Conservation (phyloP, 2,329 filamentous ascomycete genomes). For the Pleoardoris graminearum region DNA sequence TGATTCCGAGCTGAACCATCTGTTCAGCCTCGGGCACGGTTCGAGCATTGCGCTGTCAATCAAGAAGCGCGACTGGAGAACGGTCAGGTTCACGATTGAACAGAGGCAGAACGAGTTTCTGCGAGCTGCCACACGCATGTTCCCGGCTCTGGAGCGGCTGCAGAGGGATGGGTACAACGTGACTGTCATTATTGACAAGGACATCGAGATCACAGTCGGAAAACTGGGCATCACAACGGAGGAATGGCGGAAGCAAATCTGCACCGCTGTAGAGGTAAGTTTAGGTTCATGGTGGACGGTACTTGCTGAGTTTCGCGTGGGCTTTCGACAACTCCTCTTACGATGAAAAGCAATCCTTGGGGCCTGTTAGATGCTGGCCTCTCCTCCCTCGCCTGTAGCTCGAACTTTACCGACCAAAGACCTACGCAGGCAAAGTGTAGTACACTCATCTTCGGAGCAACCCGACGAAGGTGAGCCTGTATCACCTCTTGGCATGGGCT, state of each 20-base stretch:
- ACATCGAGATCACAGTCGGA: background rate
- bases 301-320: background rate
- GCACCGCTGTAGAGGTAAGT: background rate
- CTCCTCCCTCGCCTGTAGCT: too few species aligned
- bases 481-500: too few species aligned
- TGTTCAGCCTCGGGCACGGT: background rate
- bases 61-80: background rate
- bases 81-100: background rate
- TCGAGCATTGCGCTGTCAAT: background rate
- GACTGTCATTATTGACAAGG: background rate
- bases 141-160: background rate
- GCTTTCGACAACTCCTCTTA: background rate
- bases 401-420: too few species aligned
- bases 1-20: background rate
- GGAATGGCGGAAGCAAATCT: background rate
- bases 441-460: too few species aligned
- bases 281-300: background rate
- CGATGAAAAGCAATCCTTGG: background rate
- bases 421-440: too few species aligned
- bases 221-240: background rate
- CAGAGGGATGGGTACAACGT: background rate
- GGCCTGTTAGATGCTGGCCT: too few species aligned
- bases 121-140: background rate
- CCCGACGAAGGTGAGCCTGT: too few species aligned
- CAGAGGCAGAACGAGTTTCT: background rate